phyloP scores from a whole-genome alignment of 345 rosid genomes.

The Pugionium cornutum region DNA sequence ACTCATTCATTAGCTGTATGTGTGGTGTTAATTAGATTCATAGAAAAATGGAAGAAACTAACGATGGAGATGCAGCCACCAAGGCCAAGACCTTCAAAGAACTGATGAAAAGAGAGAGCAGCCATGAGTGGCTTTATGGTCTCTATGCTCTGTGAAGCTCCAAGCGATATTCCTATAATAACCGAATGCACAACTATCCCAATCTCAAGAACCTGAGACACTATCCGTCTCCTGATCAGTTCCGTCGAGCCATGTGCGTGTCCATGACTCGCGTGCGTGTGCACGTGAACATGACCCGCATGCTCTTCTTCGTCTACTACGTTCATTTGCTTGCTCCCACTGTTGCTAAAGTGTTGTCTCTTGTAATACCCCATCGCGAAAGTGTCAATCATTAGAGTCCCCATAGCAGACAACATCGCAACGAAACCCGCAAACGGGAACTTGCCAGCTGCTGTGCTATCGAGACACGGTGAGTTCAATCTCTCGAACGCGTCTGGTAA shows the following conservation, averaged over 20 bases:
- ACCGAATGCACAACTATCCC: conserved; percentile 77
- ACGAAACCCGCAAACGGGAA: conserved; percentile 54
- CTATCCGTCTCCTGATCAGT: conserved; percentile 49
- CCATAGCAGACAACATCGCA: conserved; percentile 50
- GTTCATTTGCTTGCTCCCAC: conserved; percentile 30
- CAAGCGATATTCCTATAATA: conserved; percentile 67
- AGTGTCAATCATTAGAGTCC: conserved; percentile 49
- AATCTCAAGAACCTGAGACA: conserved; percentile 66
- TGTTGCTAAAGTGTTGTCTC: conserved; percentile 44
- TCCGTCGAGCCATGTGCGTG: conserved; percentile 65
- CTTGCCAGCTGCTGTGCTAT: conserved; percentile 37
- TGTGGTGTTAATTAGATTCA: no score
- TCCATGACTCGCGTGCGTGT: conserved; percentile 64
- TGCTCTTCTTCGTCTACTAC: conserved; percentile 48
- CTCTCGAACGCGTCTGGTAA: conserved; percentile 52
- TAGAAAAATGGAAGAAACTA: neutral
- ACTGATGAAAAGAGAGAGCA: conserved; percentile 75
- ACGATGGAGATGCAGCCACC: conserved; percentile 80
- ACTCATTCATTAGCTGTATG: no score
- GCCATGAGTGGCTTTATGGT: conserved; percentile 65
- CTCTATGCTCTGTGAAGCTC: conserved; percentile 52
- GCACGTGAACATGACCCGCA: conserved; percentile 60
- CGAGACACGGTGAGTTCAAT: conserved; percentile 44
- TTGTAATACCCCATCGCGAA: conserved; percentile 48
- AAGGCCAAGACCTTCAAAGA: conserved; percentile 80